phyloP scores from a whole-genome alignment of 495 filamentous ascomycete species.

The Annulohypoxylon moriforme region DNA sequence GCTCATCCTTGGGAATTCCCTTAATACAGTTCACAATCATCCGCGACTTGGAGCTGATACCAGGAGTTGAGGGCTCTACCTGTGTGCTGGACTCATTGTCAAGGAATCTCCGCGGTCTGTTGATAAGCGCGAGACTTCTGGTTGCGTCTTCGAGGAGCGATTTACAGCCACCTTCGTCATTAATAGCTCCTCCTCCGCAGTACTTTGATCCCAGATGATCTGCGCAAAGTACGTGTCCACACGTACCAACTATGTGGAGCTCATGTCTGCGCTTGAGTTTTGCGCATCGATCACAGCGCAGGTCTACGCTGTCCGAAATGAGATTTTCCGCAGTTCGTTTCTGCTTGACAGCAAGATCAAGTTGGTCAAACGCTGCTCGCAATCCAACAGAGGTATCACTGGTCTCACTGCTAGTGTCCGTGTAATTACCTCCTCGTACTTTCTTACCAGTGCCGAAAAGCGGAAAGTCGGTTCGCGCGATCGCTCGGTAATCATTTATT shows the following conservation, averaged over 20 bases:
- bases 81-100: neutral
- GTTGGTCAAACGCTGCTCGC: conserved; percentile 4
- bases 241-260: conserved; percentile 55
- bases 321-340: conserved; percentile 14
- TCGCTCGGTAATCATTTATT: neutral
- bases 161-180: conserved; percentile 16
- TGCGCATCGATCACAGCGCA: conserved; percentile 49
- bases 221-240: conserved; percentile 64
- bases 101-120: conserved; percentile 8
- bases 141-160: conserved; percentile 21
- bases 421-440: conserved; percentile 28
- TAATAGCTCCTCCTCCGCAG: conserved; percentile 25
- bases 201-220: conserved; percentile 41
- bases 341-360: conserved; percentile 16
- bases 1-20: conserved; percentile 37
- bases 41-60: conserved; percentile 37
- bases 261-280: conserved; percentile 16
- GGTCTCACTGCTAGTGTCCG: conserved; percentile 18
- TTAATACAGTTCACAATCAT: conserved; percentile 42
- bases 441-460: neutral
- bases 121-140: conserved; percentile 24
- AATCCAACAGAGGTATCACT: conserved; percentile 23
- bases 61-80: neutral
- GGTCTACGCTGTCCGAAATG: neutral
- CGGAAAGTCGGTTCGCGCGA: neutral